Evolutionary conservation across 805 yeast genomes (phyloP), one percentile per base, ranked within the genome.

Genomic region (Teunomyces atbi): DNA sequence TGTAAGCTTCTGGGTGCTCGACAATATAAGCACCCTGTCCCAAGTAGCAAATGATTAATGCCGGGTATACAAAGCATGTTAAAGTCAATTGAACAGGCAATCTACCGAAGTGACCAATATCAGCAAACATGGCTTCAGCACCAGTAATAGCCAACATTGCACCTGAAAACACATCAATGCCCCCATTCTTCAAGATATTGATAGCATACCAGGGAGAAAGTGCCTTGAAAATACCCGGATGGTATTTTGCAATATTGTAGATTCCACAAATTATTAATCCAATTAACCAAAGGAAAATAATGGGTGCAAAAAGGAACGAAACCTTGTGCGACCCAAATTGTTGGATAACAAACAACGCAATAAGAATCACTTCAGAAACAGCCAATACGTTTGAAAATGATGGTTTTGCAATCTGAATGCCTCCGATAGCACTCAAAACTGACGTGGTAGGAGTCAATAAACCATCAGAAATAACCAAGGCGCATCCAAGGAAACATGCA

Each of bases 91-190:
- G 81, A 39, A 79, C 68, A 1, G 84, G 76, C 4, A 65, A 51
- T 20, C 68, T 66, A 2, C 82, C 79, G 54, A 80, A 78, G 55
- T 78, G 83, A 3, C 84, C 81, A 42, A 80, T 67, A 59, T 81
- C 85, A 1, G 84, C 83, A 63, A 81, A 82, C 81, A 81, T 76
- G 5, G 85, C 84, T 51, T 81, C 86, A 3, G 78, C 67, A 27
- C 86, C 86, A 0, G 86, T 80, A 20, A 81, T 61, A 1, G 81
- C 66, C 37, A 81, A 71, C 77, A 81, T 73, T 3, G 78, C 77
- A 3, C 78, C 74, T 8, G 78, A 72, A 27, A 81, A 63, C 2
- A 69, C 63, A 55, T 74, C 79, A 23, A 76, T 62, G 16, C 69
- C 71, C 3, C 71, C 68, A 8, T 57, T 51, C 40, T 57, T 64